Percentiles rank a stretch among this genome's conserved stretches.
Conservation (phyloP, 2,329 filamentous ascomycete genomes). For the Fusarium robinianum region DNA sequence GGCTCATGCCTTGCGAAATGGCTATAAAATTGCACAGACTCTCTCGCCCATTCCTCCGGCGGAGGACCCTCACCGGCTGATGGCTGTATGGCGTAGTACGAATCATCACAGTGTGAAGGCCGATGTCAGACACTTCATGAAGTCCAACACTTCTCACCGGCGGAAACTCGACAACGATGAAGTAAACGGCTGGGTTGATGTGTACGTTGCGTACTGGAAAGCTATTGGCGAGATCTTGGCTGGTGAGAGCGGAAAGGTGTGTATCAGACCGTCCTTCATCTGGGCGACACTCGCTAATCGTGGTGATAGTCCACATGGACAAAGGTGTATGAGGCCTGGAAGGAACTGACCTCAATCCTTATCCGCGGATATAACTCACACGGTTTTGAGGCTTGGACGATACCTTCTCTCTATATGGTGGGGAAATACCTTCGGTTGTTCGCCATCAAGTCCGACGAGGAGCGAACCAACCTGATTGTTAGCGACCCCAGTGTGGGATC, state of each 20-base stretch:
- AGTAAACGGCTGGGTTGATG: constrained; percentile 80
- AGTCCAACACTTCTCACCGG: constrained; percentile 60
- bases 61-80: constrained; percentile 66
- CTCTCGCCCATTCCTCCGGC: constrained; percentile 71
- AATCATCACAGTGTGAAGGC: constrained; percentile 67
- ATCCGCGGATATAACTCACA: constrained; percentile 79
- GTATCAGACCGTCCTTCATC: background rate
- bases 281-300: constrained; percentile 20
- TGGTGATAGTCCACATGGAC: constrained; percentile 66
- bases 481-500: constrained; percentile 45
- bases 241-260: constrained; percentile 47
- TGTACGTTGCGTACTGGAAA: constrained; percentile 85
- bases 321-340: constrained; percentile 88
- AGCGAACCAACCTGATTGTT: constrained; percentile 51
- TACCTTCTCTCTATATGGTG: constrained; percentile 85
- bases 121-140: constrained; percentile 75
- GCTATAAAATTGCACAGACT: constrained; percentile 73
- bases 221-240: constrained; percentile 74
- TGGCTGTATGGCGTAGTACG: constrained; percentile 71
- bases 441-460: constrained; percentile 87
- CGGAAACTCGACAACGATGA: constrained; percentile 67
- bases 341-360: constrained; percentile 75
- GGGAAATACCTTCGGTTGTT: constrained; percentile 87
- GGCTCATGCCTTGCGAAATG: constrained; percentile 67
- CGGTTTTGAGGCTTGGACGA: constrained; percentile 85